These are phyloP conservation scores for Candida maesae DNA, from an alignment of 805 yeast genomes.

Conservation along the genomic window DNA sequence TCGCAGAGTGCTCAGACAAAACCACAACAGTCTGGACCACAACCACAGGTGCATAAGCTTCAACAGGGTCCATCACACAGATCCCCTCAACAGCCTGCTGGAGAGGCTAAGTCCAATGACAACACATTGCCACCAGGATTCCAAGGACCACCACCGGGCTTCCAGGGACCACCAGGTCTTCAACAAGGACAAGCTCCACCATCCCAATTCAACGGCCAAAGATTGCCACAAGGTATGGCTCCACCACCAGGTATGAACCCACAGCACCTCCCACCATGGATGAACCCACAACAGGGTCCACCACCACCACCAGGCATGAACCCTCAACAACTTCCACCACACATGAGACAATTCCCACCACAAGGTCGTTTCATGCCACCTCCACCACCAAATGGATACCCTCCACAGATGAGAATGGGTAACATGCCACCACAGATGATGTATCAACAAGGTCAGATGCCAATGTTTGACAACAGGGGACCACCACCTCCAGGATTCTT, in stretches of 20 bases:
- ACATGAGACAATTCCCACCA: slow-evolving; percentile 17
- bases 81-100: neutral
- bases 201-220: slow-evolving; percentile 18
- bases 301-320: slow-evolving; percentile 19
- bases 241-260: slow-evolving; percentile 19
- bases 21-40: slow-evolving; percentile 3
- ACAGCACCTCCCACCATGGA: slow-evolving; percentile 13
- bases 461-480: slow-evolving; percentile 11
- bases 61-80: slow-evolving; percentile 9
- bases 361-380: slow-evolving; percentile 22
- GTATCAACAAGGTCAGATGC: slow-evolving; percentile 13
- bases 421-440: slow-evolving; percentile 16
- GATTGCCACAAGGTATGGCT: slow-evolving; percentile 8
- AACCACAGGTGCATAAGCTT: slow-evolving; percentile 8
- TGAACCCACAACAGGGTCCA: slow-evolving; percentile 17
- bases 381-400: slow-evolving; percentile 15
- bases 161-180: slow-evolving; percentile 8
- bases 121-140: slow-evolving; percentile 8
- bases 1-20: slow-evolving; percentile 3
- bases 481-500: slow-evolving; percentile 26
- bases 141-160: slow-evolving; percentile 3
- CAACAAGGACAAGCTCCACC: slow-evolving; percentile 20
- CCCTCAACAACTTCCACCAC: slow-evolving; percentile 20
- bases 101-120: neutral
- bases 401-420: slow-evolving; percentile 11